Conservation (phyloP, 768 basidiomycete species). For the Lactarius vividus region DNA sequence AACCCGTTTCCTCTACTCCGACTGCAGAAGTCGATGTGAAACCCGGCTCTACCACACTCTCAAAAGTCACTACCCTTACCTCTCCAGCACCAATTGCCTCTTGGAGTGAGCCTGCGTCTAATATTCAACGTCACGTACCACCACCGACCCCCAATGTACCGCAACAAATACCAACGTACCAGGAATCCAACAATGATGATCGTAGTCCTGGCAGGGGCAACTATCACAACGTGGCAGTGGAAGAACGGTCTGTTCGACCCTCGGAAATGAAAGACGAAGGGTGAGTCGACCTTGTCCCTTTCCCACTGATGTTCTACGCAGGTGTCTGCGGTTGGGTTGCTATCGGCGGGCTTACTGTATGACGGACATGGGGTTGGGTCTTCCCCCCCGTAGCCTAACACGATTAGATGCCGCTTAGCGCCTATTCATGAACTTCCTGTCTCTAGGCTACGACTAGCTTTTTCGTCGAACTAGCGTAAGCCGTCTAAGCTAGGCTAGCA, state of each 20-base stretch:
- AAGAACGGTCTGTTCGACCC: constrained; percentile 66
- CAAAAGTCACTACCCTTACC: neutral
- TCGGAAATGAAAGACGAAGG: constrained; percentile 97
- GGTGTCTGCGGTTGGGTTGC: constrained; percentile 21
- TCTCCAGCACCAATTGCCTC: constrained; percentile 19
- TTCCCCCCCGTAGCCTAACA: constrained; percentile 36
- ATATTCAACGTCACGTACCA: constrained; percentile 6
- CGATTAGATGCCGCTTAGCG: constrained; percentile 27
- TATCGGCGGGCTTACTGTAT: constrained; percentile 25
- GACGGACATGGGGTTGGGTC: constrained; percentile 24
- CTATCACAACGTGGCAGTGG: constrained; percentile 34
- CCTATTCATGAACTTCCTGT: constrained; percentile 24
- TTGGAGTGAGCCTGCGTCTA: constrained; percentile 21
- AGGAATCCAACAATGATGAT: constrained; percentile 28
- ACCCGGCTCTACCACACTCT: neutral
- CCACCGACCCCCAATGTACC: constrained; percentile 3
- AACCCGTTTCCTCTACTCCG: constrained; percentile 14
- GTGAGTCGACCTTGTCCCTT: constrained; percentile 50
- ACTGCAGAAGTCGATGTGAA: constrained; percentile 2
- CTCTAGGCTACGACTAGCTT: constrained; percentile 30
- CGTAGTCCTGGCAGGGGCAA: constrained; percentile 36
- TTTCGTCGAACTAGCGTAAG: constrained; percentile 31
- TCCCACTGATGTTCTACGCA: constrained; percentile 30
- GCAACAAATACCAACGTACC: constrained; percentile 30
- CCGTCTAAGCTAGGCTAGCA: constrained; percentile 59